These are phyloP conservation scores for Rubus parviflorus DNA, from an alignment of 306 rosid genomes.

Conservation along the genomic window DNA sequence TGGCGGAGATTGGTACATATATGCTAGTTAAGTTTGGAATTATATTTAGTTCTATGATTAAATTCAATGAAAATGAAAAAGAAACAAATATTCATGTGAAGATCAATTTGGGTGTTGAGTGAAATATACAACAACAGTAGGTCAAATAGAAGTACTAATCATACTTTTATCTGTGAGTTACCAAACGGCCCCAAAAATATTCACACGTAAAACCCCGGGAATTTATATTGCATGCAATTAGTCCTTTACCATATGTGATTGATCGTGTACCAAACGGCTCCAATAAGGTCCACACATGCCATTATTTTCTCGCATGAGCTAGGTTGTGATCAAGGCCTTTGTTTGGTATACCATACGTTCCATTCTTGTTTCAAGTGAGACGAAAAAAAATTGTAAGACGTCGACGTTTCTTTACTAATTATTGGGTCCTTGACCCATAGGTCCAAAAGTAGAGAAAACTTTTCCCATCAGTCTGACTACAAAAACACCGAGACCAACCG, in stretches of 20 bases:
- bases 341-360: neutral
- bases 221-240: too few species aligned
- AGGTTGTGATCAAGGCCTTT: neutral
- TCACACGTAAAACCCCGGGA: too few species aligned
- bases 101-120: neutral
- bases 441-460: too few species aligned
- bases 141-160: neutral
- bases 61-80: too few species aligned
- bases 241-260: neutral
- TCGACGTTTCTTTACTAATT: neutral
- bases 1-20: neutral
- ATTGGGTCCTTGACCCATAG: neutral
- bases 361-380: conserved; percentile 1
- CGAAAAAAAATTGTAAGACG: neutral
- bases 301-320: too few species aligned
- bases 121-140: neutral
- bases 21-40: neutral
- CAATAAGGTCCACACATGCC: neutral
- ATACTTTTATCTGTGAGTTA: too few species aligned
- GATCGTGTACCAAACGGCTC: neutral
- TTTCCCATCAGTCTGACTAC: neutral
- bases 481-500: too few species aligned
- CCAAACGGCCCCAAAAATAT: too few species aligned
- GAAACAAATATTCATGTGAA: neutral
- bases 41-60: neutral